phyloP scores from a whole-genome alignment of 805 yeast species.

The Candida ipomoeae region DNA sequence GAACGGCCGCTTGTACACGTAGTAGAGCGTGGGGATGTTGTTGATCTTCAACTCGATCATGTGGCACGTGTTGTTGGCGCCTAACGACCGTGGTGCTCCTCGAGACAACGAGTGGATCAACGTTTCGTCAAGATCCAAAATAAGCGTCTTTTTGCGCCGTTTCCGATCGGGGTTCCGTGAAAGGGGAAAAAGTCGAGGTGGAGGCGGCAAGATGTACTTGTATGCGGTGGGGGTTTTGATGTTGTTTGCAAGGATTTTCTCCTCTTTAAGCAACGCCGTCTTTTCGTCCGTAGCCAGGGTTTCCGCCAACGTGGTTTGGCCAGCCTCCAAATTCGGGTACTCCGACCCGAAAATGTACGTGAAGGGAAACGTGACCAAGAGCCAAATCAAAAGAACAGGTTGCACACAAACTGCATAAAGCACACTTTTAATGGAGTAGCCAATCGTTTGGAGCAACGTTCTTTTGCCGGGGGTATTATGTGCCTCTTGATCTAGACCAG shows the following conservation, averaged over 20 bases:
- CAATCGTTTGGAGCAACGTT: not conserved
- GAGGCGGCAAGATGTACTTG: conserved; percentile 44
- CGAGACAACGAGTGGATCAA: conserved; percentile 86
- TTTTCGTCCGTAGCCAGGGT: conserved; percentile 24
- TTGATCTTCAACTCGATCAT: conserved; percentile 77
- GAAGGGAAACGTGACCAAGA: conserved; percentile 54
- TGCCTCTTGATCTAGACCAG: not conserved
- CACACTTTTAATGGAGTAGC: conserved; percentile 14
- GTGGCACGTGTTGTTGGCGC: conserved; percentile 33
- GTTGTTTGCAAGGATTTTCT: conserved; percentile 36
- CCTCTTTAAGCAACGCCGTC: conserved; percentile 37
- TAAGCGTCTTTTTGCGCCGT: conserved; percentile 57
- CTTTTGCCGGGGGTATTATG: too few relatives aligned
- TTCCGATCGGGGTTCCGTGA: conserved; percentile 36
- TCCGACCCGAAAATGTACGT: conserved; percentile 31
- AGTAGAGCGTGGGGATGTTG: conserved; percentile 74
- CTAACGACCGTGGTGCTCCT: conserved; percentile 45
- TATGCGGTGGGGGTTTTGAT: conserved; percentile 42
- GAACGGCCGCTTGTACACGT: conserved; percentile 87
- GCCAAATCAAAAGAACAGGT: conserved; percentile 50
- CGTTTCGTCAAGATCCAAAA: conserved; percentile 91
- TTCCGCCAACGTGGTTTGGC: conserved; percentile 9
- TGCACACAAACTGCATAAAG: conserved; percentile 49
- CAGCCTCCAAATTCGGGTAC: conserved; percentile 8
- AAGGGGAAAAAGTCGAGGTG: conserved; percentile 40